Percentiles rank a stretch among this genome's conserved stretches.
These are phyloP conservation scores for Kockovaella imperatae DNA, from an alignment of 768 basidiomycete genomes.

Conservation along the genomic window DNA sequence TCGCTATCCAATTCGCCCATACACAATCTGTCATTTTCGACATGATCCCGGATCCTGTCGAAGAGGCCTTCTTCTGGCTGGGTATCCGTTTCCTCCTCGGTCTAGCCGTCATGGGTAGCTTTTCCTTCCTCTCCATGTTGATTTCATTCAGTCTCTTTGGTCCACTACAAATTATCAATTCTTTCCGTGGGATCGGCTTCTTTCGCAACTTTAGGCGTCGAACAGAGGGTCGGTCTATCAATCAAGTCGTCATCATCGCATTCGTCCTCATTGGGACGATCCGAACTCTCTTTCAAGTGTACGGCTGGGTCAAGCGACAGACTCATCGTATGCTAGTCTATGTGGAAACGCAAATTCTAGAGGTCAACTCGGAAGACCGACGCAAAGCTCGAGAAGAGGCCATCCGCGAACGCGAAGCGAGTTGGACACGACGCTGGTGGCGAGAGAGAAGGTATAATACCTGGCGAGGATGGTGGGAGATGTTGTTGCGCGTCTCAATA, in stretches of 20 bases:
- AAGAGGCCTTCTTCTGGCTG: constrained; percentile 5
- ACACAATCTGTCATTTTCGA: neutral
- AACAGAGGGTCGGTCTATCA: constrained; percentile 1
- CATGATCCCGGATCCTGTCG: neutral
- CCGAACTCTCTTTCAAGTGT: constrained; percentile 25
- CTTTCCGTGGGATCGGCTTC: constrained; percentile 24
- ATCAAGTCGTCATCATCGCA: constrained; percentile 27
- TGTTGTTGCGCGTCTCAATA: neutral
- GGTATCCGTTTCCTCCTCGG: constrained; percentile 27
- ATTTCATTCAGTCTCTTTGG: constrained; percentile 26
- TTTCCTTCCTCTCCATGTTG: constrained; percentile 32
- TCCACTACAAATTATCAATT: constrained; percentile 27
- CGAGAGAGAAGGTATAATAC: neutral
- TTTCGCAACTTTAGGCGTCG: constrained; percentile 18
- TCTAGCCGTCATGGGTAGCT: constrained; percentile 26
- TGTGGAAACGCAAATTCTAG: constrained; percentile 35
- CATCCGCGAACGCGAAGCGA: neutral
- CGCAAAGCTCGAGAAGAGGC: neutral
- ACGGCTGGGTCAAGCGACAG: constrained; percentile 6
- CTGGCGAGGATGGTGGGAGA: neutral
- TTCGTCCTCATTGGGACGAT: constrained; percentile 32
- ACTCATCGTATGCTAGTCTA: constrained; percentile 20
- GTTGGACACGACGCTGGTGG: neutral
- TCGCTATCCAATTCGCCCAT: constrained; percentile 9
- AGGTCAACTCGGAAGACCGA: constrained; percentile 25